These are phyloP conservation scores for Microcos paniculata DNA, from an alignment of 345 rosid species.

Conservation along the genomic window DNA sequence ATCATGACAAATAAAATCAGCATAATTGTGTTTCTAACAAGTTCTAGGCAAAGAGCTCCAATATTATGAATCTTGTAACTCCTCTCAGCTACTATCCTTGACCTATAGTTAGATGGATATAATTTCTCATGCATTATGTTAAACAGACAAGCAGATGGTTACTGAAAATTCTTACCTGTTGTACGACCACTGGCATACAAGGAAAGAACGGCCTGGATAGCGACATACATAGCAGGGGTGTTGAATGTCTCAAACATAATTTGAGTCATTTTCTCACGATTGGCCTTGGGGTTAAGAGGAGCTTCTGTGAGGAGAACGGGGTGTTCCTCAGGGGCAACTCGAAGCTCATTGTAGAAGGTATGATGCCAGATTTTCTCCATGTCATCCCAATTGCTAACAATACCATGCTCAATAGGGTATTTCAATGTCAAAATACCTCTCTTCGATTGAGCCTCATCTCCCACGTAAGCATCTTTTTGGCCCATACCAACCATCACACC, in stretches of 20 bases:
- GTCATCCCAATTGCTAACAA: conserved; percentile 96
- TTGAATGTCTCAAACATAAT: conserved; percentile 95
- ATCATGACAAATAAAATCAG: not conserved
- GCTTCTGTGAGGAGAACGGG: conserved; percentile 78
- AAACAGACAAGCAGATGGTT: not conserved
- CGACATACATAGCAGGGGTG: conserved; percentile 90
- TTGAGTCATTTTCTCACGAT: conserved; percentile 91
- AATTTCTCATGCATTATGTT: not conserved
- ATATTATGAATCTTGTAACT: too few relatives aligned
- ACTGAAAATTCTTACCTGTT: conserved; percentile 43
- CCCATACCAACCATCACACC: conserved; percentile 93
- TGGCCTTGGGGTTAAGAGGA: conserved; percentile 77
- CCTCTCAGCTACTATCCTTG: not conserved
- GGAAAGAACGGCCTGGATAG: conserved; percentile 87
- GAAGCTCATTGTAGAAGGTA: conserved; percentile 88
- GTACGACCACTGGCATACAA: conserved; percentile 80
- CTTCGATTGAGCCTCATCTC: conserved; percentile 80
- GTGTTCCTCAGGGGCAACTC: conserved; percentile 78
- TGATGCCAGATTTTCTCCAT: conserved; percentile 99
- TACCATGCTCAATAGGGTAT: conserved; percentile 90
- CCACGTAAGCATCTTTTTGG: conserved; percentile 86
- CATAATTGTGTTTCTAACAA: not conserved
- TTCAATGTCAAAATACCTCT: conserved; percentile 80
- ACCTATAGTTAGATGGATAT: not conserved
- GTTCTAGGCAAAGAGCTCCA: not conserved